phyloP scores from a whole-genome alignment of 352 stramenopile genomes.

The Aphanomyces astaci region DNA sequence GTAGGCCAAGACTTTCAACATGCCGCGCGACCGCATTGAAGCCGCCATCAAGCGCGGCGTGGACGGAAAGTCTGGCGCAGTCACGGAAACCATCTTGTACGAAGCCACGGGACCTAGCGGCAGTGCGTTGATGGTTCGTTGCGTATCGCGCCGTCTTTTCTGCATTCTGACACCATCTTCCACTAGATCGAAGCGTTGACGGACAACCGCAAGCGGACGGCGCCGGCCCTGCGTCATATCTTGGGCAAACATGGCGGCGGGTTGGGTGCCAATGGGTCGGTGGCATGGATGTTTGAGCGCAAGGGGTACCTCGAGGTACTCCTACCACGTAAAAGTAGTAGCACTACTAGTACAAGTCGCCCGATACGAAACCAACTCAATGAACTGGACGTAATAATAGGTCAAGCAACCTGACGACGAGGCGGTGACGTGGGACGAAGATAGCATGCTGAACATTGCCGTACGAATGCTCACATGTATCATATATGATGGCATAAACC shows the following conservation, averaged over 20 bases:
- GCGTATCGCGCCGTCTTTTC: not conserved
- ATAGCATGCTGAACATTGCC: slow-evolving; percentile 65
- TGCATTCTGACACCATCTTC: not conserved
- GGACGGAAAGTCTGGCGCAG: slow-evolving; percentile 58
- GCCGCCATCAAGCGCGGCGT: slow-evolving; percentile 74
- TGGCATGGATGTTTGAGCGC: slow-evolving; percentile 79
- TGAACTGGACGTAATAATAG: too few relatives aligned
- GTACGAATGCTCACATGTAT: slow-evolving; percentile 28
- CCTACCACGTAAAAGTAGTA: not conserved
- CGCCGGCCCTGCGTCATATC: slow-evolving; percentile 66
- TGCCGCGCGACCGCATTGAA: slow-evolving; percentile 78
- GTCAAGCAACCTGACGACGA: slow-evolving; percentile 11
- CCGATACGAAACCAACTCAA: too few relatives aligned
- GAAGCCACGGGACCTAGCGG: slow-evolving; percentile 61
- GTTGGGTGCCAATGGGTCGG: slow-evolving; percentile 65
- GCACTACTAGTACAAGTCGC: too few relatives aligned
- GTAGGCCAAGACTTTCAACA: slow-evolving; percentile 75
- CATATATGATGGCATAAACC: too few relatives aligned
- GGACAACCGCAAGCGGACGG: slow-evolving; percentile 76
- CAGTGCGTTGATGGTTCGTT: slow-evolving; percentile 59
- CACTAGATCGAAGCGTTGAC: slow-evolving; percentile 74
- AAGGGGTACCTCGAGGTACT: slow-evolving; percentile 75
- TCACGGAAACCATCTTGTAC: slow-evolving; percentile 71
- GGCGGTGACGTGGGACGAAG: slow-evolving; percentile 37
- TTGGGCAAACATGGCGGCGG: slow-evolving; percentile 57